These are phyloP conservation scores for Kwoniella sp. DNA, from an alignment of 768 basidiomycete genomes.

Conservation along the genomic window DNA sequence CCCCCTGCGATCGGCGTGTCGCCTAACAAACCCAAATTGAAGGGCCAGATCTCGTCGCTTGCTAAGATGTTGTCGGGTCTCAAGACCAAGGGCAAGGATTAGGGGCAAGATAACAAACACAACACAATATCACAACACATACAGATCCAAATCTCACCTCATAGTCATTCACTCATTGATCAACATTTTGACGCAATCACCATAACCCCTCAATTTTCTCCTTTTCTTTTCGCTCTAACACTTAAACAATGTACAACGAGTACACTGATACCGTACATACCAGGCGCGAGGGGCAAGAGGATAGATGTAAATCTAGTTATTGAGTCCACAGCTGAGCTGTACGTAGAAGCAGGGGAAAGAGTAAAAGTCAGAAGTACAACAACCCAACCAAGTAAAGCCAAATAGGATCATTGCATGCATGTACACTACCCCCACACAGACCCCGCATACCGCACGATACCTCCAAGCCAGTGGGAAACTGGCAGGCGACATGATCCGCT, in stretches of 20 bases:
- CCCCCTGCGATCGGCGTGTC: slow-evolving; percentile 12
- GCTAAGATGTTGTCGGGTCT: slow-evolving; percentile 82
- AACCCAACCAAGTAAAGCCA: background rate
- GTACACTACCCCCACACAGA: too few relatives aligned
- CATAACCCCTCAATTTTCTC: background rate
- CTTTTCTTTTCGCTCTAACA: too few relatives aligned
- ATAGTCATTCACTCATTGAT: slow-evolving; percentile 1
- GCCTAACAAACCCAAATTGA: slow-evolving; percentile 65
- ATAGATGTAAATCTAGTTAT: background rate
- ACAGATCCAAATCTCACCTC: background rate
- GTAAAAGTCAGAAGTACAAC: background rate
- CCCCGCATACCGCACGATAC: too few relatives aligned
- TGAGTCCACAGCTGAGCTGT: slow-evolving; percentile 9
- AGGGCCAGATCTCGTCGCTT: slow-evolving; percentile 82
- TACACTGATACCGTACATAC: background rate
- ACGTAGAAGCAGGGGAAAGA: background rate
- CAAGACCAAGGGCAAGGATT: slow-evolving; percentile 52
- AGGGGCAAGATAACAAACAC: slow-evolving; percentile 1
- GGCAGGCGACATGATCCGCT: too few relatives aligned
- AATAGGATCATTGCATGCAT: slow-evolving; percentile 7
- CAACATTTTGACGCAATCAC: background rate
- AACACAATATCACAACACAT: background rate
- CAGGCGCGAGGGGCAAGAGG: too few relatives aligned
- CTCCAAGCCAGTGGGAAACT: too few relatives aligned
- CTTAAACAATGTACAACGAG: too few relatives aligned